Conservation (phyloP, 208 protist species). For the Crithidia thermophila region DNA sequence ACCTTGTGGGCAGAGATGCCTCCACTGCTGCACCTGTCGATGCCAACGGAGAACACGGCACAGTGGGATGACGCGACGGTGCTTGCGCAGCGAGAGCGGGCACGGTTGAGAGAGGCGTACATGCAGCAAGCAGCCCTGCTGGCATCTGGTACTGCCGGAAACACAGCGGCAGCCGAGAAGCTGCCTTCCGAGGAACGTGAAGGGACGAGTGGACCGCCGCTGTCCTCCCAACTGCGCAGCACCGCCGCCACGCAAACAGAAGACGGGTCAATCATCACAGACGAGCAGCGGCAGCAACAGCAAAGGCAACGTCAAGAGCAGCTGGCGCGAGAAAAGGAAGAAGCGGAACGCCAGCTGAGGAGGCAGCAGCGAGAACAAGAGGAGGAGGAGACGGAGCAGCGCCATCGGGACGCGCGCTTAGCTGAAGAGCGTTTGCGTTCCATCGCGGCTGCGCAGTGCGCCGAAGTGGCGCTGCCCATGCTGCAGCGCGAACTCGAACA, state of each 20-base stretch:
- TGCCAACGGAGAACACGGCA: background rate
- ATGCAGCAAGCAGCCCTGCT: slow-evolving; percentile 16
- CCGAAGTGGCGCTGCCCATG: slow-evolving; percentile 21
- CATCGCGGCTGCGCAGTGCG: slow-evolving; percentile 17
- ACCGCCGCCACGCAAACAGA: no score
- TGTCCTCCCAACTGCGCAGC: no score
- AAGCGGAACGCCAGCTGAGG: background rate
- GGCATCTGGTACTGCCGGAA: background rate
- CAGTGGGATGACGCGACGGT: slow-evolving; percentile 1
- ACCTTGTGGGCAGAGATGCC: slow-evolving; percentile 15
- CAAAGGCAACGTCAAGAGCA: background rate
- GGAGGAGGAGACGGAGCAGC: background rate
- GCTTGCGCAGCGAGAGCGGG: slow-evolving; percentile 5
- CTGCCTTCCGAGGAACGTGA: background rate
- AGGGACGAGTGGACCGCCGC: background rate
- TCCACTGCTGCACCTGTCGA: slow-evolving; percentile 11
- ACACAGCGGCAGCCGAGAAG: no score
- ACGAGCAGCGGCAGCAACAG: no score
- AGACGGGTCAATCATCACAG: no score
- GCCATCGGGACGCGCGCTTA: background rate
- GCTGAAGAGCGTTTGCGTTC: background rate
- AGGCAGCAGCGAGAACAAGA: background rate
- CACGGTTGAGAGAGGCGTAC: slow-evolving; percentile 1
- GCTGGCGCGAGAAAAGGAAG: background rate
- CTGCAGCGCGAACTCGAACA: slow-evolving; percentile 25